phyloP scores from a whole-genome alignment of 1,139 yeast species.

The Saccharomyces pastorianus region DNA sequence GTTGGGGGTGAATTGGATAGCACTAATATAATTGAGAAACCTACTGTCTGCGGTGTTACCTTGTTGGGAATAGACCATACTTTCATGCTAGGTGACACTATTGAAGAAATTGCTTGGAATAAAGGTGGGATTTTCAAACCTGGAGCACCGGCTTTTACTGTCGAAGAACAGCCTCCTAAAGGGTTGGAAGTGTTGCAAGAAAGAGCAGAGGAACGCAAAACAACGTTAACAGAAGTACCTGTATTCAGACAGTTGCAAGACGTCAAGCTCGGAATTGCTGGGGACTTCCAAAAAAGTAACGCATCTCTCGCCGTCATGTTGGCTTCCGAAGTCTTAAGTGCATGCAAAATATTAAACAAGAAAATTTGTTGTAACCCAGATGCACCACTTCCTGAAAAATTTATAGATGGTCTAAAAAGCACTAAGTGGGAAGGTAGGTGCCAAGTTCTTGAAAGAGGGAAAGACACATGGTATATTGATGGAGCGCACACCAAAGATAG shows the following conservation, averaged over 20 bases:
- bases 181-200: slow-evolving; percentile 46
- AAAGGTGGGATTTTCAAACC: slow-evolving; percentile 87
- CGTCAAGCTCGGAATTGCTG: slow-evolving; percentile 67
- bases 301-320: slow-evolving; percentile 84
- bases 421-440: slow-evolving; percentile 95
- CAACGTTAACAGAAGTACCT: slow-evolving; percentile 46
- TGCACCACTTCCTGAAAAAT: slow-evolving; percentile 32
- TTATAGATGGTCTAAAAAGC: slow-evolving; percentile 53
- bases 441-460: slow-evolving; percentile 50
- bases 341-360: slow-evolving; percentile 36
- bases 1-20: slow-evolving; percentile 97
- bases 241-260: slow-evolving; percentile 35
- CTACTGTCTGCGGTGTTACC: slow-evolving; percentile 80
- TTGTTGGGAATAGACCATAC: slow-evolving; percentile 91
- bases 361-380: slow-evolving; percentile 15
- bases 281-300: slow-evolving; percentile 75
- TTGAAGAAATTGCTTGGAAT: slow-evolving; percentile 91
- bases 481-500: slow-evolving; percentile 96
- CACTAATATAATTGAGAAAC: slow-evolving; percentile 73
- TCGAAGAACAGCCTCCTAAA: slow-evolving; percentile 47
- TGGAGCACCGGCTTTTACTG: slow-evolving; percentile 58
- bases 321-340: slow-evolving; percentile 52
- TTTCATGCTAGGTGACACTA: slow-evolving; percentile 76
- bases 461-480: slow-evolving; percentile 72
- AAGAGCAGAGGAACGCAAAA: slow-evolving; percentile 60